Percentiles rank a stretch among this genome's conserved stretches.
Conservation (phyloP, 495 filamentous ascomycete species). For the Gamarada debralockiae region DNA sequence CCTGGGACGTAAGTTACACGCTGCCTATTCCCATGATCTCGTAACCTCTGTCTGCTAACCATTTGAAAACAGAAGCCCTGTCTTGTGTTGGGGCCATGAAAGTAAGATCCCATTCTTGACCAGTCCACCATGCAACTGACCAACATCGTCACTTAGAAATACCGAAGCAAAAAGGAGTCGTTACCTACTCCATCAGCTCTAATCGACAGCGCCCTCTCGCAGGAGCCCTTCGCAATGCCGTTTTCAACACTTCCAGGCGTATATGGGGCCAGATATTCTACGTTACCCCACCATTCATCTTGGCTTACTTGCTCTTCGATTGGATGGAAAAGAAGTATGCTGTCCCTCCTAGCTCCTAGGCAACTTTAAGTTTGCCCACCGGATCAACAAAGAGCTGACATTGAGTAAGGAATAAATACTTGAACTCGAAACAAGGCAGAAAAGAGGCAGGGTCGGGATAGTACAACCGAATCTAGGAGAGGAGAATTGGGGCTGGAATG, state of each 20-base stretch:
- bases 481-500: too few relatives aligned
- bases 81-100: conserved; percentile 7
- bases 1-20: too few relatives aligned
- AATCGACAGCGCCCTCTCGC: conserved; percentile 62
- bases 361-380: too few relatives aligned
- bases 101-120: neutral
- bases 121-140: neutral
- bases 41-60: too few relatives aligned
- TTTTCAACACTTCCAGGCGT: conserved; percentile 58
- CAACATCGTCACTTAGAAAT: neutral
- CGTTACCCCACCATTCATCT: conserved; percentile 60
- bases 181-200: conserved; percentile 53
- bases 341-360: neutral
- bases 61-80: neutral
- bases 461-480: too few relatives aligned
- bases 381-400: too few relatives aligned
- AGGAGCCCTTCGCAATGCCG: conserved; percentile 52
- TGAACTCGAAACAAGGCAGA: conserved; percentile 64
- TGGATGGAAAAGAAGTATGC: conserved; percentile 37
- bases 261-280: conserved; percentile 56
- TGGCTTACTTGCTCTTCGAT: conserved; percentile 60
- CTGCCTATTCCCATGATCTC: too few relatives aligned
- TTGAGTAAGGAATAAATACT: conserved; percentile 59
- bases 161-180: conserved; percentile 50
- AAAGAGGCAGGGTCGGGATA: neutral